phyloP scores from a whole-genome alignment of 1,139 yeast species.

The Geotrichum fermentans region DNA sequence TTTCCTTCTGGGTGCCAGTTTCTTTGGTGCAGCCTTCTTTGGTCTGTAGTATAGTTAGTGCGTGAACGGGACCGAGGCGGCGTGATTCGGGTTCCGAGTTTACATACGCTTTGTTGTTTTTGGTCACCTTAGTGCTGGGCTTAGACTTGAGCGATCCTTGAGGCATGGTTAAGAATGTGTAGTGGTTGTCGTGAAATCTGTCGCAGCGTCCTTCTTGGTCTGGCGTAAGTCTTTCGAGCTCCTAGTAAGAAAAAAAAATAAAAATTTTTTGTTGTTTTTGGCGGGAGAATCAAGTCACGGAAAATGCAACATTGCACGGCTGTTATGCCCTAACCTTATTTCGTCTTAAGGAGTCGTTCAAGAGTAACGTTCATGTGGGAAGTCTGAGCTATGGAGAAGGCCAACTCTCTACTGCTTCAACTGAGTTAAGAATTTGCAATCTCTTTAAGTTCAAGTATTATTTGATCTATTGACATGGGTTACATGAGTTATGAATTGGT shows the following conservation, averaged over 20 bases:
- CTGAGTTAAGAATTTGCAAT: too few species aligned
- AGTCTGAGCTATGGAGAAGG: too few species aligned
- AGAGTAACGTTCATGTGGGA: too few species aligned
- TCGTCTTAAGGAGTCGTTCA: neutral
- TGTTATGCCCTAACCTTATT: neutral
- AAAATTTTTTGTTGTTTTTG: neutral
- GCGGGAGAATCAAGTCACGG: too few species aligned
- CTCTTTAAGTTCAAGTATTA: too few species aligned
- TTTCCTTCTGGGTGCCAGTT: constrained; percentile 63
- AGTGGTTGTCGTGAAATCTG: too few species aligned
- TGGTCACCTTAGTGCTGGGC: constrained; percentile 26
- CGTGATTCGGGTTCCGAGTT: too few species aligned
- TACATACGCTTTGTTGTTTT: constrained; percentile 21
- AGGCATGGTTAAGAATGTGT: constrained; percentile 41
- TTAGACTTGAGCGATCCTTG: constrained; percentile 50
- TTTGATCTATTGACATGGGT: too few species aligned
- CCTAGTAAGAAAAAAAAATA: neutral
- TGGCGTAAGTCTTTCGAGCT: too few species aligned
- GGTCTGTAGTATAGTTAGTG: constrained; percentile 41
- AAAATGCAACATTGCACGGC: neutral
- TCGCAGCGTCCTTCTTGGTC: too few species aligned
- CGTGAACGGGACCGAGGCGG: neutral
- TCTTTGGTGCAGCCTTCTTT: constrained; percentile 70
- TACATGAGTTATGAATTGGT: too few species aligned
- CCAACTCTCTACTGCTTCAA: too few species aligned